Base-by-base conservation (phyloP, 148 eudicot species). In the Fallopia convolvulus region DNA sequence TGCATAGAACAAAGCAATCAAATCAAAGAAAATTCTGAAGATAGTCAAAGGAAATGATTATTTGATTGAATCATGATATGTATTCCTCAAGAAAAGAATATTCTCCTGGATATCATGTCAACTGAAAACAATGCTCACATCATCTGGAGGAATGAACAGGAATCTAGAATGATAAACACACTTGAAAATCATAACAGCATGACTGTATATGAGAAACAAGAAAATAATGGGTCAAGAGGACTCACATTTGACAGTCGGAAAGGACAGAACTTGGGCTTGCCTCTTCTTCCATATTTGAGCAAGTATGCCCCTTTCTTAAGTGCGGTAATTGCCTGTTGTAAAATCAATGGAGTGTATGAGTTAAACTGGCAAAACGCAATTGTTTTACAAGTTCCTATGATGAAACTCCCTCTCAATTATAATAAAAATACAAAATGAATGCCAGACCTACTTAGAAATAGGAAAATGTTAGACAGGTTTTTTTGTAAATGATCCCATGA, bases 271-370 rank as follows among this genome's bases (percentile, higher is more conserved):
- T 92, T 92, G 5, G 94, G 97, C 76, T 92, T 92, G 65, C 97
- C 97, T 80, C 97, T 86, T 84, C 97, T 86, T 80, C 97, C 97
- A 84, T 93, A 93, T 81, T 93, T 93, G 36, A 93, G 93, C 80
- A 93, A 81, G 82, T 81, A 80, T 21, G 97, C 97, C 26, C 97
- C 97, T 83, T 91, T 93, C 85, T 93, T 93, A 75, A 90, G 89
- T 68, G 97, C 95, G 77, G 95, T 93, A 71, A 93, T 89, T 47
- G 97, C 97, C 97, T 90, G 97, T 82, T 63, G 77, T 68, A 36
- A n/a, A 68, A 39, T 14, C 46, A 36, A n/a, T 33, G 72, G 15
- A 68, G 72, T n/a, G 13, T 13, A 39, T 68, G 46, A 68, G 72
- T 68, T 68, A 2, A 30, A 4, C 70, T 36, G 20, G 8, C 4